Conservation (phyloP, 1,284 basidiomycete species). For the Leccinum griseonigrum region DNA sequence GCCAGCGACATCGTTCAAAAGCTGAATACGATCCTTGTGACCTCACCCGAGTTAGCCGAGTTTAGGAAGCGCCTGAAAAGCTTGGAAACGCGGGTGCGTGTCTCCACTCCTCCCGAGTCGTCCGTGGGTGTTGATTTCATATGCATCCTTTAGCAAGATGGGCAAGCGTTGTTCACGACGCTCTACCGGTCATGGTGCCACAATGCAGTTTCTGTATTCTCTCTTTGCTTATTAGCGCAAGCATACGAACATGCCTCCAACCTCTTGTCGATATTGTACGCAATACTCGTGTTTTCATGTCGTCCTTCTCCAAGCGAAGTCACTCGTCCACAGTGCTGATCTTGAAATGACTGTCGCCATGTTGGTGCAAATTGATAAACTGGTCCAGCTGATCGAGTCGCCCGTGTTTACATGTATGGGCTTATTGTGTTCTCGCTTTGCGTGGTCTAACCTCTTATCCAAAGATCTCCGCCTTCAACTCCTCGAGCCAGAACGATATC, state of each 20-base stretch:
- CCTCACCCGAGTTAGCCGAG: slow-evolving; percentile 92
- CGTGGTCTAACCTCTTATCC: slow-evolving; percentile 7
- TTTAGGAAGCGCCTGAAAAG: slow-evolving; percentile 93
- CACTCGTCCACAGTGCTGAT: slow-evolving; percentile 66
- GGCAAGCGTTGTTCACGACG: slow-evolving; percentile 88
- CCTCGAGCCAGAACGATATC: slow-evolving; percentile 95
- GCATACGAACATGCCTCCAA: slow-evolving; percentile 99
- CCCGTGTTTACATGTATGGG: slow-evolving; percentile 91
- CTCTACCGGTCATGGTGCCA: slow-evolving; percentile 99
- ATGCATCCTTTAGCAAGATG: slow-evolving; percentile 67
- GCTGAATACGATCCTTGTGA: slow-evolving; percentile 94
- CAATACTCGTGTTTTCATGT: slow-evolving; percentile 4
- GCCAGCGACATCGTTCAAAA: slow-evolving; percentile 98
- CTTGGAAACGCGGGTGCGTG: slow-evolving; percentile 83
- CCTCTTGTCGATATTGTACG: slow-evolving; percentile 94
- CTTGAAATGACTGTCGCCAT: slow-evolving; percentile 94
- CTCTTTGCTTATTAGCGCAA: slow-evolving; percentile 93
- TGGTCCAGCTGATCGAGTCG: slow-evolving; percentile 97
- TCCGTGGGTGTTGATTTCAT: slow-evolving; percentile 7
- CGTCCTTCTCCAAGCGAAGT: slow-evolving; percentile 1
- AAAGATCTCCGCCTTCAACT: slow-evolving; percentile 94
- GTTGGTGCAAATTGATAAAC: slow-evolving; percentile 96
- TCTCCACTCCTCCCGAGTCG: not conserved
- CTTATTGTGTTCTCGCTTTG: slow-evolving; percentile 22
- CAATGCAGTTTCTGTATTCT: slow-evolving; percentile 95